phyloP scores from a whole-genome alignment of 2,329 filamentous ascomycete species.

The Lasiodiplodia sp. region DNA sequence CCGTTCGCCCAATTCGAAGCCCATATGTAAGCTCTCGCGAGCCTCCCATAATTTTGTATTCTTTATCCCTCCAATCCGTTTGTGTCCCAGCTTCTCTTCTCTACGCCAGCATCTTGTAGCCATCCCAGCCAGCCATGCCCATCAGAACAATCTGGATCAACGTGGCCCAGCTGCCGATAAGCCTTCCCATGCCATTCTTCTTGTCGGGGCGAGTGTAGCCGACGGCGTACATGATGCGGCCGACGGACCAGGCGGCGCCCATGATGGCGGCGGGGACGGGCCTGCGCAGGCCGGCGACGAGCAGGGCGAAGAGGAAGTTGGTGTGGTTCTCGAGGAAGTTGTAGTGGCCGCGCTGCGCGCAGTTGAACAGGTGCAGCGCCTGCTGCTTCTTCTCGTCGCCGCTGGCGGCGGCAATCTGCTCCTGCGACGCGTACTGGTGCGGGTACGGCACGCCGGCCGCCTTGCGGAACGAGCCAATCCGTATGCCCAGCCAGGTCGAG shows the following conservation, averaged over 20 bases:
- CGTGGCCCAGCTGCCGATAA: conserved; percentile 15
- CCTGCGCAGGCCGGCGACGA: conserved; percentile 63
- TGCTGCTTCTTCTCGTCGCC: conserved; percentile 49
- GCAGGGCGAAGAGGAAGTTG: conserved; percentile 58
- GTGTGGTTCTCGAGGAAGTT: conserved; percentile 68
- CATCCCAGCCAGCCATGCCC: conserved; percentile 26
- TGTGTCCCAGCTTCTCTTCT: neutral
- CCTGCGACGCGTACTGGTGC: conserved; percentile 63
- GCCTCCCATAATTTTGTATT: neutral
- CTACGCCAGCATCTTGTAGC: conserved; percentile 7
- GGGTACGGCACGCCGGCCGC: conserved; percentile 64
- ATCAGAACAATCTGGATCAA: conserved; percentile 8
- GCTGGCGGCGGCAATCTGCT: conserved; percentile 55
- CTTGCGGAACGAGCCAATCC: conserved; percentile 58
- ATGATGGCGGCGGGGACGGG: conserved; percentile 56
- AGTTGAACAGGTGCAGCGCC: conserved; percentile 56
- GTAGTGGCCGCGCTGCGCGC: conserved; percentile 54
- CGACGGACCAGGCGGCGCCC: conserved; percentile 60
- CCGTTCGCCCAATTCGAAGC: neutral
- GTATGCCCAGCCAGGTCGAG: conserved; percentile 57
- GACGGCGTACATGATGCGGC: conserved; percentile 56
- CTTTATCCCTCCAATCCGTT: neutral
- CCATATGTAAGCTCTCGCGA: neutral
- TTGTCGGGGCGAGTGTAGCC: conserved; percentile 53
- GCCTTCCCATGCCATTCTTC: conserved; percentile 54